Conservation (phyloP, 2,329 filamentous ascomycete genomes). For the Erysiphe pulchra region DNA sequence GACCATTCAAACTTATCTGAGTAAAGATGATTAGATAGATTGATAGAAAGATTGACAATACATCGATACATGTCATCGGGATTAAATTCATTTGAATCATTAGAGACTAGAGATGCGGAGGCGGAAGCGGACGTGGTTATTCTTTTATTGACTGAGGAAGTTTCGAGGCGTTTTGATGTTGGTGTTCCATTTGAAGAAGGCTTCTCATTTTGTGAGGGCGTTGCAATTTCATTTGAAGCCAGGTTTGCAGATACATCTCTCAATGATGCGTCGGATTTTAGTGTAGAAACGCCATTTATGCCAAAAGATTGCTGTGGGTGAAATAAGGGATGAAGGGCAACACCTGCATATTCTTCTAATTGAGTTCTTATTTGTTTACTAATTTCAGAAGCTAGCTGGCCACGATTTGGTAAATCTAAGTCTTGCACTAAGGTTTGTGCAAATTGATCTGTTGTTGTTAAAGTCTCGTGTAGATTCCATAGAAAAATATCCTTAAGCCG, state of each 20-base stretch:
- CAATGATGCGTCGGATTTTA: conserved; percentile 8
- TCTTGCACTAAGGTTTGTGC: conserved; percentile 79
- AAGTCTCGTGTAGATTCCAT: conserved; percentile 89
- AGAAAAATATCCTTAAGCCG: conserved; percentile 85
- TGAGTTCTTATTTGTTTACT: conserved; percentile 88
- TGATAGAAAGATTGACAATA: conserved; percentile 74
- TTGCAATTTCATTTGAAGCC: conserved; percentile 25
- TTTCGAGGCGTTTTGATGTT: conserved; percentile 20
- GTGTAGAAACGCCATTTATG: conserved; percentile 13
- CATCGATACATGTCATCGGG: conserved; percentile 90
- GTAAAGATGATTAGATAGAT: conserved; percentile 73
- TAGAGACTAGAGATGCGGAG: conserved; percentile 34
- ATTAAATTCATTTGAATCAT: conserved; percentile 51
- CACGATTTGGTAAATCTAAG: conserved; percentile 62
- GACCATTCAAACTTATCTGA: conserved; percentile 98
- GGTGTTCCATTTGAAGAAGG: conserved; percentile 17
- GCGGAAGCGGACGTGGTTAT: conserved; percentile 44
- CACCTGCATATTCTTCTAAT: conserved; percentile 83
- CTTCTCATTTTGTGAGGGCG: conserved; percentile 26
- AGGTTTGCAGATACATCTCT: conserved; percentile 19
- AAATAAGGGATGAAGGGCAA: conserved; percentile 80
- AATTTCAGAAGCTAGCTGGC: conserved; percentile 48
- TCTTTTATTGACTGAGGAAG: conserved; percentile 13
- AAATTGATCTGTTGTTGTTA: conserved; percentile 88
- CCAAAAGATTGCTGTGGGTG: conserved; percentile 25